Evolutionary conservation across 805 yeast genomes (phyloP).

Genomic region (Nakazawaea wyomingensis): DNA sequence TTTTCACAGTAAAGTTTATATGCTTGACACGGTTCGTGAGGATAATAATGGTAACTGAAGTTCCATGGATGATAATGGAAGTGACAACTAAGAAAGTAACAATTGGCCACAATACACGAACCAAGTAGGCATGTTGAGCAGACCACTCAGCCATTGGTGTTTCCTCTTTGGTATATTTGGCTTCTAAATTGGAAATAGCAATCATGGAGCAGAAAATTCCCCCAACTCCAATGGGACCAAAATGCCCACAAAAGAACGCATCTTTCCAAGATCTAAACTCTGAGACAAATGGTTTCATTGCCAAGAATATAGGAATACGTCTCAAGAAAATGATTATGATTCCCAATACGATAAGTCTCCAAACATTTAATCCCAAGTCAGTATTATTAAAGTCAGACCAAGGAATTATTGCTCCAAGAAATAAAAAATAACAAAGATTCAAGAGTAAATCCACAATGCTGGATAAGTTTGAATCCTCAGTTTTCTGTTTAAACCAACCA

Average conservation of each 20-base stretch:
- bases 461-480: constrained; percentile 83
- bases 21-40: constrained; percentile 1
- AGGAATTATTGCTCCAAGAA: constrained; percentile 87
- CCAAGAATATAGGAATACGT: constrained; percentile 76
- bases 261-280: constrained; percentile 91
- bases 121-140: constrained; percentile 11
- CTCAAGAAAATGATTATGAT: constrained; percentile 69
- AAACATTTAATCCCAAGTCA: constrained; percentile 58
- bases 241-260: constrained; percentile 90
- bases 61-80: constrained; percentile 86
- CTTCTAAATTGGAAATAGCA: constrained; percentile 69
- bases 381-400: constrained; percentile 73
- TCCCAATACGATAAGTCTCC: constrained; percentile 77
- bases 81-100: constrained; percentile 74
- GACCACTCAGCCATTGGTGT: constrained; percentile 37
- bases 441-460: constrained; percentile 82
- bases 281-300: constrained; percentile 73
- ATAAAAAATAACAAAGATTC: constrained; percentile 82
- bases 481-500: constrained; percentile 78
- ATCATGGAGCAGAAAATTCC: constrained; percentile 81
- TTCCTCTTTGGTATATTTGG: constrained; percentile 39
- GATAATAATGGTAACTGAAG: constrained; percentile 64
- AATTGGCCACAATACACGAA: constrained; percentile 66
- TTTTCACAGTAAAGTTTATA: constrained; percentile 27
- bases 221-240: constrained; percentile 96